Evolutionary conservation across 495 filamentous ascomycete genomes (phyloP).

Genomic region (Penicillium flavigenum): DNA sequence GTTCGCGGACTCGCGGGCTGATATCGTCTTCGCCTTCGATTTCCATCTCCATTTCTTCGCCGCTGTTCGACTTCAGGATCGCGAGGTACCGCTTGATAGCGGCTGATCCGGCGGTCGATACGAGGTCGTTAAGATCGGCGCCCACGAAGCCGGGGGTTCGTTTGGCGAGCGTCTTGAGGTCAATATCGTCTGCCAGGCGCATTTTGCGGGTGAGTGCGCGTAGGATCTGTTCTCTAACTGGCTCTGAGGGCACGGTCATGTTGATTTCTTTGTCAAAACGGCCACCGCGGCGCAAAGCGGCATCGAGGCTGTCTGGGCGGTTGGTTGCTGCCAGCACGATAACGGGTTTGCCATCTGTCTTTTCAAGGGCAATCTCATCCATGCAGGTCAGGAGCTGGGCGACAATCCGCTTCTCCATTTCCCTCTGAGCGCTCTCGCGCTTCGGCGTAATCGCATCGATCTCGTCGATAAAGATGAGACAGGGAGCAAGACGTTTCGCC

Average conservation of each 20-base stretch:
- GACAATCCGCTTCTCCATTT: constrained; percentile 97
- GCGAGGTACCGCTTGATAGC: constrained; percentile 61
- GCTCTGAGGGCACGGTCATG: constrained; percentile 88
- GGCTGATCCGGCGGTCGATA: constrained; percentile 67
- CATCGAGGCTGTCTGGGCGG: constrained; percentile 84
- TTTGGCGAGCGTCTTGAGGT: constrained; percentile 79
- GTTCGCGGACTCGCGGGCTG: constrained; percentile 45
- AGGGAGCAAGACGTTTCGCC: constrained; percentile 83
- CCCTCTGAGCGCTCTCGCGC: constrained; percentile 87
- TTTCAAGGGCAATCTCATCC: constrained; percentile 78
- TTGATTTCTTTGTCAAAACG: constrained; percentile 93
- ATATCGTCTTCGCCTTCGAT: constrained; percentile 45
- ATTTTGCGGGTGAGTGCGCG: constrained; percentile 71
- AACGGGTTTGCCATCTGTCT: constrained; percentile 83
- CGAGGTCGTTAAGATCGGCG: constrained; percentile 84
- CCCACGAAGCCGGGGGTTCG: constrained; percentile 93
- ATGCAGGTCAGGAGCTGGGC: constrained; percentile 88
- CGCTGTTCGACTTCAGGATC: constrained; percentile 50
- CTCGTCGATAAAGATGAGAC: constrained; percentile 93
- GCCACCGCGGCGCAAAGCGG: constrained; percentile 79
- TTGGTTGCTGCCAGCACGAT: constrained; percentile 94
- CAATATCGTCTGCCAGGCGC: constrained; percentile 66
- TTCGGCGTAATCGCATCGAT: constrained; percentile 96
- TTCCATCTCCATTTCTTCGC: constrained; percentile 56
- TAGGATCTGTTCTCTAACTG: constrained; percentile 79